Evolutionary conservation across 441 rosid genomes (phyloP), one percentile per base, ranked within the genome.

Genomic region (Croton setiger): DNA sequence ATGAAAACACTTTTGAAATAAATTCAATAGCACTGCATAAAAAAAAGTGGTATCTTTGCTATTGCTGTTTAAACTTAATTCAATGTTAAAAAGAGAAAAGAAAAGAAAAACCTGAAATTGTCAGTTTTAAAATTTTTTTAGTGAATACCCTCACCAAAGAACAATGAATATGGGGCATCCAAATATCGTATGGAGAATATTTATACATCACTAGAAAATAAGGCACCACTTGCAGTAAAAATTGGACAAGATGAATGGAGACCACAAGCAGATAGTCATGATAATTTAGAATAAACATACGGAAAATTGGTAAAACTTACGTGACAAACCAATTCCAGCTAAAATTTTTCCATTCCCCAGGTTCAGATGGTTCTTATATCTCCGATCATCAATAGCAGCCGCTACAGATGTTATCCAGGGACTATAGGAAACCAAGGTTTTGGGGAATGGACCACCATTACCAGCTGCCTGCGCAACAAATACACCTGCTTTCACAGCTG

Each of bases 381-480:
- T 85, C 14, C 98, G 90, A 70, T 92, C 99, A 79, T 95, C 99
- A 63, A 95, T 85, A 57, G 99, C 98, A 67, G 99, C 98, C 37
- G 97, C 99, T 27, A 95, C 99, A 79, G 98, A 77, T 66, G 92
- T 79, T 75, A 95, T 90, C 99, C 99, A 92, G 31, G 99, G 99
- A 83, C 99, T 92, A 71, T 92, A 95, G 4, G 99, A 90, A 64
- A 95, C 90, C 84, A 92, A 65, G 56, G 98, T 92, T 87, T 90
- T 92, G 3, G 98, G 93, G 71, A 90, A 95, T 76, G 99, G 98
- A 48, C 99, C 99, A 37, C 98, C 97, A 74, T 95, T 95, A 67
- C 97, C 99, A 56, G 92, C 99, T 63, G 99, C 99, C 80, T 95
- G 99, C 55, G 89, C 98, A 71, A 95, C 95, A 75, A 95, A 95